Conservation (phyloP, 805 yeast species). For the Ogataea chonburiensis region DNA sequence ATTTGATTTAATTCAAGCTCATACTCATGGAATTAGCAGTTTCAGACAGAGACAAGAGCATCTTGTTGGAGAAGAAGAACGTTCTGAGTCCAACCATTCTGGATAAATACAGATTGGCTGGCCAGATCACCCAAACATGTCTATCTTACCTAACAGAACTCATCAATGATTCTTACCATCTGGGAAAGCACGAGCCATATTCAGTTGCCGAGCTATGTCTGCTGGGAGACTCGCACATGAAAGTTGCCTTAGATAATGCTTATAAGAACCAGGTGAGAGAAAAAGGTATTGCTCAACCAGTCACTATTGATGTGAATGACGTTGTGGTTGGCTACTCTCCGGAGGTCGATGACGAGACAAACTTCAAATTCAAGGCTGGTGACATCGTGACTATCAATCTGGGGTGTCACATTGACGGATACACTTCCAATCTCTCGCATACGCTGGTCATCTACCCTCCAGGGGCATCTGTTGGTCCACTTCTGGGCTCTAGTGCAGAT, state of each 20-base stretch:
- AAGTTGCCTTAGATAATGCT: slow-evolving; percentile 54
- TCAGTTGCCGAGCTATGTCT: slow-evolving; percentile 73
- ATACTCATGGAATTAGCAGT: slow-evolving; percentile 69
- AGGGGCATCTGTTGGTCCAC: slow-evolving; percentile 61
- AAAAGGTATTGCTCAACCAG: slow-evolving; percentile 93
- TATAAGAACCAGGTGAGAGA: slow-evolving; percentile 69
- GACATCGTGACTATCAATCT: slow-evolving; percentile 82
- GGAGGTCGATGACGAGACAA: slow-evolving; percentile 62
- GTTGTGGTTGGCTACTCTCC: slow-evolving; percentile 81
- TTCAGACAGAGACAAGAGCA: slow-evolving; percentile 70
- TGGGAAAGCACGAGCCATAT: slow-evolving; percentile 45
- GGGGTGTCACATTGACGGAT: slow-evolving; percentile 95
- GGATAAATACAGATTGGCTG: slow-evolving; percentile 86
- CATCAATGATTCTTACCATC: slow-evolving; percentile 74
- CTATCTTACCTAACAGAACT: slow-evolving; percentile 62
- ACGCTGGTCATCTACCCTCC: slow-evolving; percentile 82
- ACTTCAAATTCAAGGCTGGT: slow-evolving; percentile 59
- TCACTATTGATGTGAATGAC: slow-evolving; percentile 80
- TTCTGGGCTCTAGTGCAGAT: slow-evolving; percentile 83
- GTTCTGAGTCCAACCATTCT: slow-evolving; percentile 57
- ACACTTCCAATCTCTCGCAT: slow-evolving; percentile 83
- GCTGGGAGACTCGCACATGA: slow-evolving; percentile 74
- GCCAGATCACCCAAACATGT: slow-evolving; percentile 84
- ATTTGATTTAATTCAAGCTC: slow-evolving; percentile 9
- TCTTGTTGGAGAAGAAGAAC: slow-evolving; percentile 71